Evolutionary conservation across 176 grass and related monocot species (phyloP), one percentile per base, ranked within the genome.

Genomic region (Zoysia japonica): DNA sequence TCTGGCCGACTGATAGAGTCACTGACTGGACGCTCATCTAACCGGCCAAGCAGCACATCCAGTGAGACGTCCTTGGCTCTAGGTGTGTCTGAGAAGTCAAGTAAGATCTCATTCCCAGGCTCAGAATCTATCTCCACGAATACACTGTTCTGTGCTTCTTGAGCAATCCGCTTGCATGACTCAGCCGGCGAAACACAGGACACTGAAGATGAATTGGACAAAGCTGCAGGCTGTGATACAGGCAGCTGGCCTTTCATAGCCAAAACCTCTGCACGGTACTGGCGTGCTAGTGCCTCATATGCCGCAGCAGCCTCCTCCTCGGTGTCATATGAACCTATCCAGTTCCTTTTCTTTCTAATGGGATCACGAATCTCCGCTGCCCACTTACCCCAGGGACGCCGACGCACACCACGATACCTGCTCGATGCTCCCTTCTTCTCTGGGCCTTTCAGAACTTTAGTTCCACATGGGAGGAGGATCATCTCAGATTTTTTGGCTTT

Each of bases 351-450:
- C 42, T 84, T 84, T 12, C 67, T 80, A 28, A 91, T 36, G 11
- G 89, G 89, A 70, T 91, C 89, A 17, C 85, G 85, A 47, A 91
- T 91, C 77, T 91, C 89, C 0, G 89, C 85, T 19, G 81, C 89
- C 89, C 89, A 91, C 47, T 47, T 55, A 40, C 89, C 89, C 81
- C 81, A 91, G 16, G 65, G 2, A 55, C 89, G 45, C 67, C n/a
- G 68, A 19, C 77, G 85, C 64, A 87, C 85, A 55, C 89, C 89
- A 37, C 80, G 76, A 67, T 64, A 87, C 40, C 50, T 87, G 84
- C 88, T 90, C 3, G 88, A 68, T 47, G 83, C 68, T 17, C 77
- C 78, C 61, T 82, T 89, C 70, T 88, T 84, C 44, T 72, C 61
- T 6, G 43, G n/a, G 38, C 53, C 78, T 14, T 67, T 85, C 13